Evolutionary conservation across 257 asterid genomes (phyloP).

Genomic region (Capsicum baccatum): DNA sequence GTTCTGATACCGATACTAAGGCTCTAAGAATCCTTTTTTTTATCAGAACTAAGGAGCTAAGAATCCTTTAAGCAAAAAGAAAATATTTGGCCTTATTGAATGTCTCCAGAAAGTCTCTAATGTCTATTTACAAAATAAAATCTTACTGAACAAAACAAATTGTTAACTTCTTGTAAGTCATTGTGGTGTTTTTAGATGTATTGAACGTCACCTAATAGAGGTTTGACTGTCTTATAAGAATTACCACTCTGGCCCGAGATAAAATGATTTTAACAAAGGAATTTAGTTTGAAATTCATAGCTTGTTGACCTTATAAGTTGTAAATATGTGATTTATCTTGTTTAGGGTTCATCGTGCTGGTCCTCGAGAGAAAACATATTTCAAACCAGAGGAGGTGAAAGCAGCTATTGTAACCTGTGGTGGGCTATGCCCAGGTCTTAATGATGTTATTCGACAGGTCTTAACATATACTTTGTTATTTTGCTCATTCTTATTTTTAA

Average conservation of each 20-base stretch:
- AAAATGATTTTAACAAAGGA: neutral
- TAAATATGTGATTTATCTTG: slow-evolving; percentile 1
- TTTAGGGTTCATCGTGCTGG: slow-evolving; percentile 96
- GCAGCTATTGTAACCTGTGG: slow-evolving; percentile 96
- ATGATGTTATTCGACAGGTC: slow-evolving; percentile 92
- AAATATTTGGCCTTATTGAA: neutral
- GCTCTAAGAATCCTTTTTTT: neutral
- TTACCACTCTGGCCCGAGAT: neutral
- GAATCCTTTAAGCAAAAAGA: neutral
- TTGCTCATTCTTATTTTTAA: neutral
- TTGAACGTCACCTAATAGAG: neutral
- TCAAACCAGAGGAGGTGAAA: slow-evolving; percentile 85
- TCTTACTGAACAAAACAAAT: neutral
- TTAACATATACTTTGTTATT: neutral
- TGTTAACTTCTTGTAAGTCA: neutral
- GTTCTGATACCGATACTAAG: neutral
- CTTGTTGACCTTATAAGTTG: neutral
- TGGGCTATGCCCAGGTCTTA: slow-evolving; percentile 97
- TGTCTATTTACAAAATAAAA: neutral
- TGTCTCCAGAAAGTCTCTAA: neutral
- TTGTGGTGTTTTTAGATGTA: neutral
- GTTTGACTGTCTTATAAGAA: neutral
- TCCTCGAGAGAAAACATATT: slow-evolving; percentile 80
- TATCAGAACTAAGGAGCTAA: neutral
- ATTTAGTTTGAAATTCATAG: neutral